A percentile compares a stretch with the other conserved stretches of the same genome.
Conservation (phyloP, 2,329 filamentous ascomycete genomes). For the Xylaria polymorpha region DNA sequence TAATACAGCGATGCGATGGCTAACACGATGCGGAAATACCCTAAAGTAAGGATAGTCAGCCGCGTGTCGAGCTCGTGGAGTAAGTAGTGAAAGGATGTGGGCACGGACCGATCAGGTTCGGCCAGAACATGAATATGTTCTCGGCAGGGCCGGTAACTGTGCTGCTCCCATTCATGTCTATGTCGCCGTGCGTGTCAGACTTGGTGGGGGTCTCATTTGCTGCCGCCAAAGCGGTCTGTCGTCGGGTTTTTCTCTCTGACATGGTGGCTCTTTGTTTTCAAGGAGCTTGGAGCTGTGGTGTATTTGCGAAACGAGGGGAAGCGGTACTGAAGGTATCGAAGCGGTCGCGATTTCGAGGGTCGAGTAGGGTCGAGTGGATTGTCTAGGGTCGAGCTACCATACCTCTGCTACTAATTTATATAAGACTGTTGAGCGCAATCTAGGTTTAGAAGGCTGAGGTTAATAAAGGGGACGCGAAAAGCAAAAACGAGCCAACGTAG, state of each 20-base stretch:
- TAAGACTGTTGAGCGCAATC: background rate
- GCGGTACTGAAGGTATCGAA: background rate
- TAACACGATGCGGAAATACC: constrained; percentile 81
- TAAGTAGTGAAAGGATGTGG: background rate
- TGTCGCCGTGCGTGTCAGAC: constrained; percentile 35
- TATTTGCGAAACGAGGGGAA: constrained; percentile 6
- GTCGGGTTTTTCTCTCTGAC: constrained; percentile 47
- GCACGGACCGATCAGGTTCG: constrained; percentile 80
- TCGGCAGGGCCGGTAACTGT: constrained; percentile 61
- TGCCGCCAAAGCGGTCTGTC: constrained; percentile 46
- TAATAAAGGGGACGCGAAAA: constrained; percentile 24
- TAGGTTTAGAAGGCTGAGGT: background rate
- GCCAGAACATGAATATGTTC: constrained; percentile 85
- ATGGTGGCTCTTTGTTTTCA: constrained; percentile 35
- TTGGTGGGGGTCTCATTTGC: constrained; percentile 43
- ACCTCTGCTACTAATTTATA: background rate
- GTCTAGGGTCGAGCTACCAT: constrained; percentile 7
- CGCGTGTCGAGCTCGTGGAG: background rate
- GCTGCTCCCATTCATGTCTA: constrained; percentile 60
- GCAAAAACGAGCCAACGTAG: constrained; percentile 18
- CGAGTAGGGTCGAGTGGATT: background rate
- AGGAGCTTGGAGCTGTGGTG: background rate
- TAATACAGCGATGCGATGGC: constrained; percentile 95
- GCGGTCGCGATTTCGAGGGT: background rate
- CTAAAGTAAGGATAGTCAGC: constrained; percentile 55